phyloP scores from a whole-genome alignment of 345 rosid species.

The Syzygium oleosum region DNA sequence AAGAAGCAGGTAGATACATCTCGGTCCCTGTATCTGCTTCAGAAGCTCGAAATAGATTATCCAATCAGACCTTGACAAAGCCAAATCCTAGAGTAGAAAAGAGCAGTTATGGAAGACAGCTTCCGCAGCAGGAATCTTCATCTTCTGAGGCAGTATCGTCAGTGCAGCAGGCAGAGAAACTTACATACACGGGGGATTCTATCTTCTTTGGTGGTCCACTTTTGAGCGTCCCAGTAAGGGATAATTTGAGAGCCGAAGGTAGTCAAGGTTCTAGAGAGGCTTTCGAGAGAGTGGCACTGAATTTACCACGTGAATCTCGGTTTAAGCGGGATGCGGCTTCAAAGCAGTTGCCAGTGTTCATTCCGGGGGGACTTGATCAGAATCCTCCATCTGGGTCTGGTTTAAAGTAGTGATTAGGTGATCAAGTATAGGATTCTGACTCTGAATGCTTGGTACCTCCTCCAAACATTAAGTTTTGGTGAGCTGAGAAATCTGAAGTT shows the following conservation, averaged over 20 bases:
- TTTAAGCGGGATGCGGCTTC: slow-evolving; percentile 78
- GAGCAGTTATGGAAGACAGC: slow-evolving; percentile 31
- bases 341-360: slow-evolving; percentile 91
- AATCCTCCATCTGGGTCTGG: slow-evolving; percentile 32
- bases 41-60: slow-evolving; percentile 49
- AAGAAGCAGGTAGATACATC: slow-evolving; percentile 87
- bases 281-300: slow-evolving; percentile 45
- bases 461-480: neutral
- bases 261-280: slow-evolving; percentile 40
- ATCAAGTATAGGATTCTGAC: neutral
- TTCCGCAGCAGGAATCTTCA: slow-evolving; percentile 43
- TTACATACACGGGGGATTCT: slow-evolving; percentile 82
- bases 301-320: slow-evolving; percentile 67
- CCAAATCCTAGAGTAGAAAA: slow-evolving; percentile 33
- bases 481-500: neutral
- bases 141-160: slow-evolving; percentile 23
- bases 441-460: neutral
- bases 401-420: slow-evolving; percentile 18
- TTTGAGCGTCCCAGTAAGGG: slow-evolving; percentile 50
- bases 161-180: slow-evolving; percentile 47
- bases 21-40: slow-evolving; percentile 72
- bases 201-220: slow-evolving; percentile 97
- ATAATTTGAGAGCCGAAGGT: slow-evolving; percentile 46
- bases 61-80: slow-evolving; percentile 23
- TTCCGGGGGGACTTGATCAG: slow-evolving; percentile 44